Conservation (phyloP, 495 filamentous ascomycete genomes). For the Penicillium goetzii region DNA sequence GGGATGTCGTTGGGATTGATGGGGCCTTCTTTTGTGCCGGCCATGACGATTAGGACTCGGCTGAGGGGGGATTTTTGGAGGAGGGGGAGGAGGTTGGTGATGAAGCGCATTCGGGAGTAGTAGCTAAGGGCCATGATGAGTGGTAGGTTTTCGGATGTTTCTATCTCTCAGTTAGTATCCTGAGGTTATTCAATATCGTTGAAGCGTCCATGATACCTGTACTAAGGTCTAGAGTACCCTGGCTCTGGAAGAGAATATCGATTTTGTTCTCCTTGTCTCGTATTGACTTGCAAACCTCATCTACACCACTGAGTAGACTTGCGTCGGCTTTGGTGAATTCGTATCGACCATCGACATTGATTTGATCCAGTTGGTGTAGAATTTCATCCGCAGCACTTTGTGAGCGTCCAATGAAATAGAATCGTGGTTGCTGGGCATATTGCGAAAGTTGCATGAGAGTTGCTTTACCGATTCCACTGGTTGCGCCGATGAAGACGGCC, state of each 20-base stretch:
- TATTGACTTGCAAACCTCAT: slow-evolving; percentile 50
- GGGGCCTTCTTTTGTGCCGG: slow-evolving; percentile 53
- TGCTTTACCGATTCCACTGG: slow-evolving; percentile 44
- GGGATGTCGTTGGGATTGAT: slow-evolving; percentile 52
- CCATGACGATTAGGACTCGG: slow-evolving; percentile 59
- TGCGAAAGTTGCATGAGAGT: slow-evolving; percentile 39
- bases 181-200: background rate
- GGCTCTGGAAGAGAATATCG: background rate
- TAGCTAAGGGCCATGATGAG: slow-evolving; percentile 37
- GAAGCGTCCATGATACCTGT: background rate
- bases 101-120: slow-evolving; percentile 46
- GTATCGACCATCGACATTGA: slow-evolving; percentile 56
- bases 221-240: slow-evolving; percentile 1
- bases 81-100: slow-evolving; percentile 39
- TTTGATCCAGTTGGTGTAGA: slow-evolving; percentile 41
- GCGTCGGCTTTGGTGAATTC: slow-evolving; percentile 57
- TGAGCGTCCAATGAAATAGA: slow-evolving; percentile 37
- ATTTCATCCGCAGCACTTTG: slow-evolving; percentile 39
- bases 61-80: slow-evolving; percentile 34
- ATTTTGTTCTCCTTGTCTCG: background rate
- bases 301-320: slow-evolving; percentile 57
- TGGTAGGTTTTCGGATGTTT: slow-evolving; percentile 38
- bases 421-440: slow-evolving; percentile 32
- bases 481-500: slow-evolving; percentile 47
- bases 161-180: slow-evolving; percentile 8